A percentile compares a stretch with the other conserved stretches of the same genome.
Conservation (phyloP, 352 stramenopile genomes). For the Pythium pyrilobum region DNA sequence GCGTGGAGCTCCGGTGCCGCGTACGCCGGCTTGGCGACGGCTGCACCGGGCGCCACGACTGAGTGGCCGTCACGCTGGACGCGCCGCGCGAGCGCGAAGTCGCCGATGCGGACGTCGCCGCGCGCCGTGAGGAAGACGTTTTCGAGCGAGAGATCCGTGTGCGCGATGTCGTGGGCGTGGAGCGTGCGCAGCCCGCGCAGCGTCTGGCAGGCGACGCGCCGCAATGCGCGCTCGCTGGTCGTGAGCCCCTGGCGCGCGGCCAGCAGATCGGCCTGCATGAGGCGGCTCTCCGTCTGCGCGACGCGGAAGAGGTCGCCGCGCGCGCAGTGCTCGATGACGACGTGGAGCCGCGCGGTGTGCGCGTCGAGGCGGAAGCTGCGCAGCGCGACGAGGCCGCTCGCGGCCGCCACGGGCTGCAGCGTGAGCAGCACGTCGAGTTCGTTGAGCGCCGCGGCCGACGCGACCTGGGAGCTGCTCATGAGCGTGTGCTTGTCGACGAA, state of each 20-base stretch:
- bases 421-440: conserved; percentile 68
- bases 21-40: conserved; percentile 57
- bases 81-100: conserved; percentile 85
- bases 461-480: conserved; percentile 26
- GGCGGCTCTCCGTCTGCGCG: conserved; percentile 40
- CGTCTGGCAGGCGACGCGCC: conserved; percentile 58
- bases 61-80: conserved; percentile 23
- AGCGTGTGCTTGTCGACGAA: conserved; percentile 63
- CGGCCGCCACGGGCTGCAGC: conserved; percentile 13
- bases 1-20: conserved; percentile 53
- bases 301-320: conserved; percentile 55
- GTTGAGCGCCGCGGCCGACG: conserved; percentile 34
- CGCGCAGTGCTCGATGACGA: conserved; percentile 62
- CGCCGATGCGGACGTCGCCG: conserved; percentile 77
- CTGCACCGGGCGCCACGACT: conserved; percentile 8
- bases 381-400: conserved; percentile 44
- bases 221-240: conserved; percentile 35
- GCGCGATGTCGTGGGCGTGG: conserved; percentile 79
- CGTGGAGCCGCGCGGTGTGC: conserved; percentile 40
- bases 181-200: conserved; percentile 84
- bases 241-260: conserved; percentile 20
- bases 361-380: conserved; percentile 35
- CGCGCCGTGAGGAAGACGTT: conserved; percentile 90
- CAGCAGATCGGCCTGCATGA: conserved; percentile 33
- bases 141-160: conserved; percentile 94